These are phyloP conservation scores for Ambrosiella xylebori DNA, from an alignment of 2,329 filamentous ascomycete genomes.

Conservation along the genomic window DNA sequence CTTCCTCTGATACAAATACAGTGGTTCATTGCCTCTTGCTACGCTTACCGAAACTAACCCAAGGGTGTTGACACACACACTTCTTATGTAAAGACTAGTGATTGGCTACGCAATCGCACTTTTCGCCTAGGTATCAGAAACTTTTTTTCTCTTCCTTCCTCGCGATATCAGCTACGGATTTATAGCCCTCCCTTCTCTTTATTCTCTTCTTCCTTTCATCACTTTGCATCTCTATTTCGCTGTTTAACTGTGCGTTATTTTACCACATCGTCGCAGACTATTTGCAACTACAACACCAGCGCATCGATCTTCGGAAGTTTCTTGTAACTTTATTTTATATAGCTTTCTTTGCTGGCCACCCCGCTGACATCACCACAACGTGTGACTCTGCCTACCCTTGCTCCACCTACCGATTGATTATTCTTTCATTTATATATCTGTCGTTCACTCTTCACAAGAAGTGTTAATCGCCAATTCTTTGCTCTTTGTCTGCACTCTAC, in stretches of 20 bases:
- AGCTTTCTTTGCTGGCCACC: neutral
- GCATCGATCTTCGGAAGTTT: too few relatives aligned
- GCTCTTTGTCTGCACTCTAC: neutral
- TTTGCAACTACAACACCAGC: too few relatives aligned
- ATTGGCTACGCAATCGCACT: neutral
- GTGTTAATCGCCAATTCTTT: neutral
- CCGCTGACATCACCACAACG: constrained; percentile 5
- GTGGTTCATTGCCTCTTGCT: too few relatives aligned
- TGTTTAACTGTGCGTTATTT: too few relatives aligned
- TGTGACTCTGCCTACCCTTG: neutral
- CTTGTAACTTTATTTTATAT: too few relatives aligned
- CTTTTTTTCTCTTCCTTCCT: neutral
- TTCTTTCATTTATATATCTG: neutral
- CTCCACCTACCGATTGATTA: neutral
- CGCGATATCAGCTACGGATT: neutral
- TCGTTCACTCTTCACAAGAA: neutral
- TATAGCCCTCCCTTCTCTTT: neutral
- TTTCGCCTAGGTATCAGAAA: neutral
- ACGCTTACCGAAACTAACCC: too few relatives aligned
- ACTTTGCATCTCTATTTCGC: too few relatives aligned
- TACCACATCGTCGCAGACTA: too few relatives aligned
- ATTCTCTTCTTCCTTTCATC: neutral
- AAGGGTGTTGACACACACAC: too few relatives aligned
- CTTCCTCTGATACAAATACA: too few relatives aligned
- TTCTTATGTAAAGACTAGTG: neutral